phyloP scores from a whole-genome alignment of 208 protist genomes.

The Trypanosoma conorhini region DNA sequence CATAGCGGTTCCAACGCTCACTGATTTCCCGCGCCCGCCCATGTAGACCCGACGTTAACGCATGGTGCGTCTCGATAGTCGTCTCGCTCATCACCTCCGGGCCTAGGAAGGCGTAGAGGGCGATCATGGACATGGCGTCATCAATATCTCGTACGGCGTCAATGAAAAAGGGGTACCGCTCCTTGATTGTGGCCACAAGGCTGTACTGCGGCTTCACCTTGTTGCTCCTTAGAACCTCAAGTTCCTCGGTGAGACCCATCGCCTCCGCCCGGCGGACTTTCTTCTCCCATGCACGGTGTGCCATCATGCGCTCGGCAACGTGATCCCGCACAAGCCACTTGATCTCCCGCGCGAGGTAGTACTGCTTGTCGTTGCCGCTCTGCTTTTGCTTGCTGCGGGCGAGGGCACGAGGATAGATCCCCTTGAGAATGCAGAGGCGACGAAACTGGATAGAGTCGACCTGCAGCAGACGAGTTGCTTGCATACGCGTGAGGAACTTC shows the following conservation, averaged over 20 bases:
- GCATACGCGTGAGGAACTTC: constrained; percentile 94
- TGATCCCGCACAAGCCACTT: constrained; percentile 97
- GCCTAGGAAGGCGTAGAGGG: constrained; percentile 94
- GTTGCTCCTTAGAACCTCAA: constrained; percentile 59
- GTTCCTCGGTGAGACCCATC: constrained; percentile 67
- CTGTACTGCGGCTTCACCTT: constrained; percentile 87
- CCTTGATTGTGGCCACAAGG: constrained; percentile 95
- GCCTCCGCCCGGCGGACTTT: constrained; percentile 92
- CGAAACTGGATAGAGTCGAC: constrained; percentile 93
- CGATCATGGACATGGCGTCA: constrained; percentile 96
- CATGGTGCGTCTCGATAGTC: constrained; percentile 80
- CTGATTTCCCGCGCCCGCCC: constrained; percentile 65
- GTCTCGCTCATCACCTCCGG: constrained; percentile 67
- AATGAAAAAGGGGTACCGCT: constrained; percentile 98
- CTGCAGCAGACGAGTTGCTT: constrained; percentile 94
- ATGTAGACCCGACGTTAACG: constrained; percentile 80
- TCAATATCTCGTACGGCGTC: constrained; percentile 97
- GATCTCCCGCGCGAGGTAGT: constrained; percentile 99
- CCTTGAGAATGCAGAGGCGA: constrained; percentile 99
- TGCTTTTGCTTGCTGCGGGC: constrained; percentile 95
- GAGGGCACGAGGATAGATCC: constrained; percentile 98
- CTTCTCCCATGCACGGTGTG: constrained; percentile 92
- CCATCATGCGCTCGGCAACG: constrained; percentile 95
- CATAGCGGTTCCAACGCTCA: constrained; percentile 87
- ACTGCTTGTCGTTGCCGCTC: constrained; percentile 95